Conservation (phyloP, 148 eudicot species). For the Cornus controversa region DNA sequence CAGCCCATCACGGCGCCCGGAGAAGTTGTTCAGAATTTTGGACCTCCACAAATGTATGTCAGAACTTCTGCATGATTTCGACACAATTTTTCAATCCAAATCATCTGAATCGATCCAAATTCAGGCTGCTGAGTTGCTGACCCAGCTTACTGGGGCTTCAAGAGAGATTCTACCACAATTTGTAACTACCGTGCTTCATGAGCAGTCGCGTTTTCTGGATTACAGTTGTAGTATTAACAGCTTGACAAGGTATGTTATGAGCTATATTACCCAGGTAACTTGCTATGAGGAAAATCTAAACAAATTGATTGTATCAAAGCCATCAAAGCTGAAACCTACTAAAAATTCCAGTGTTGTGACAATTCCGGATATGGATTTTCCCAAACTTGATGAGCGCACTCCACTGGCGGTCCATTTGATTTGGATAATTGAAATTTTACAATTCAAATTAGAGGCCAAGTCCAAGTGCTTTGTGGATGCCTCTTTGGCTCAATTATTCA, state of each 20-base stretch:
- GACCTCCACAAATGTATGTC: constrained; percentile 67
- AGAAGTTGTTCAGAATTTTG: constrained; percentile 75
- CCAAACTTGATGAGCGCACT: constrained; percentile 53
- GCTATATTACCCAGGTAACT: constrained; percentile 69
- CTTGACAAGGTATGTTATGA: constrained; percentile 93
- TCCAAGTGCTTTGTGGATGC: constrained; percentile 60
- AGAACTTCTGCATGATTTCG: constrained; percentile 72
- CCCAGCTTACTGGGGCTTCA: constrained; percentile 77
- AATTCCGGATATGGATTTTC: constrained; percentile 56
- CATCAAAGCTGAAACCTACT: constrained; percentile 45
- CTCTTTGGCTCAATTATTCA: constrained; percentile 65
- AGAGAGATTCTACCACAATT: constrained; percentile 79
- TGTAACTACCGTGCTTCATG: constrained; percentile 73
- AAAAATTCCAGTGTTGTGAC: constrained; percentile 46
- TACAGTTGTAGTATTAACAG: constrained; percentile 91
- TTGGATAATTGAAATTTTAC: constrained; percentile 71
- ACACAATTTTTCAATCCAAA: constrained; percentile 54
- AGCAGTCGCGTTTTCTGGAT: constrained; percentile 70
- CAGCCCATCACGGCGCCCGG: constrained; percentile 57
- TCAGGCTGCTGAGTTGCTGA: constrained; percentile 71
- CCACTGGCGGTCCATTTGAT: constrained; percentile 79
- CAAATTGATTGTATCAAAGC: constrained; percentile 73
- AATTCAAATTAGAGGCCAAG: constrained; percentile 64
- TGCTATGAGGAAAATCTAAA: constrained; percentile 74
- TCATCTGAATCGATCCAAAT: constrained; percentile 57